These are phyloP conservation scores for Boletus pseudo-olivaceus DNA, from an alignment of 768 basidiomycete species.

Conservation along the genomic window DNA sequence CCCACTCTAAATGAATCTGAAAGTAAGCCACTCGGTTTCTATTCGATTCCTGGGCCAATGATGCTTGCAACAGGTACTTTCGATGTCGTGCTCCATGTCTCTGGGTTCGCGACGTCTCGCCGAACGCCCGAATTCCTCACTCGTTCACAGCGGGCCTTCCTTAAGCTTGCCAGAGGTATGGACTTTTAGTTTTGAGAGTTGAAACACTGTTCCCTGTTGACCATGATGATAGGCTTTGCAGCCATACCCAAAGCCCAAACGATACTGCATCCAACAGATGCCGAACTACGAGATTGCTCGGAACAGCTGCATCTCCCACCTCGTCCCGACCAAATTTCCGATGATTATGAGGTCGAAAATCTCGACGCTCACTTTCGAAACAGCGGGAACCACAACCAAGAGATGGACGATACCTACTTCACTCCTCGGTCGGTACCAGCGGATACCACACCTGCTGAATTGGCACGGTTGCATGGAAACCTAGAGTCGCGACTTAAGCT, in stretches of 20 bases:
- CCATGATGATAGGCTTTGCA: slow-evolving; percentile 55
- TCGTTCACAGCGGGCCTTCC: slow-evolving; percentile 73
- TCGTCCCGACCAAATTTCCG: slow-evolving; percentile 54
- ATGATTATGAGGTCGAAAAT: slow-evolving; percentile 53
- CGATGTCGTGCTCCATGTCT: slow-evolving; percentile 68
- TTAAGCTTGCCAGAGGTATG: slow-evolving; percentile 73
- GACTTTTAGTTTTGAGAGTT: background rate
- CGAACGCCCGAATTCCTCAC: slow-evolving; percentile 58
- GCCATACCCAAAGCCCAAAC: slow-evolving; percentile 58
- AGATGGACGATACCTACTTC: slow-evolving; percentile 12
- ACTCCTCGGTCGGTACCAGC: slow-evolving; percentile 18
- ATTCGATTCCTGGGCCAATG: background rate
- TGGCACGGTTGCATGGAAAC: slow-evolving; percentile 65
- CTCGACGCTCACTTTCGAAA: slow-evolving; percentile 52
- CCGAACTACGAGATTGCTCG: slow-evolving; percentile 31
- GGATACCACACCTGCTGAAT: slow-evolving; percentile 27
- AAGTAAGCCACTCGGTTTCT: slow-evolving; percentile 11
- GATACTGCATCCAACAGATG: slow-evolving; percentile 15
- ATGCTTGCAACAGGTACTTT: slow-evolving; percentile 45
- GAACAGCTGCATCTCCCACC: slow-evolving; percentile 46
- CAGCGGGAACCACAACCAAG: slow-evolving; percentile 19
- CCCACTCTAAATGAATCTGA: slow-evolving; percentile 23
- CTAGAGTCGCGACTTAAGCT: slow-evolving; percentile 72
- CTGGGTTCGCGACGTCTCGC: slow-evolving; percentile 69
- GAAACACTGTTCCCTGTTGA: slow-evolving; percentile 2